Evolutionary conservation across 306 rosid species (phyloP).

Genomic region (Cicer judaicum): DNA sequence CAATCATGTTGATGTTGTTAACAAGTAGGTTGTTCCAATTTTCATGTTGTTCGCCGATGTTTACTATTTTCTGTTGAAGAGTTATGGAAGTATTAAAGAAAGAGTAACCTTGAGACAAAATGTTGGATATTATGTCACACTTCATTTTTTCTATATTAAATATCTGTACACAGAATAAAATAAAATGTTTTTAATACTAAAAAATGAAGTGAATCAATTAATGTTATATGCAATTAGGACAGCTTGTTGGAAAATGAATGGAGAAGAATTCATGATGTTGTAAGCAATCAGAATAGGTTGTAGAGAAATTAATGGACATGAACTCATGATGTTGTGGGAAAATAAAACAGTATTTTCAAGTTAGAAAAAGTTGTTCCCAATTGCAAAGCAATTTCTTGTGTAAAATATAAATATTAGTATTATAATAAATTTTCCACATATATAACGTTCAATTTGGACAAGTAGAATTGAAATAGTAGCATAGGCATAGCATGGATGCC

Average conservation of each 20-base stretch:
- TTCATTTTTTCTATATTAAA: neutral
- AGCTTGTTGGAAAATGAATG: neutral
- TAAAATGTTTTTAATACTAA: neutral
- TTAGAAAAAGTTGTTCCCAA: neutral
- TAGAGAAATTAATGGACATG: neutral
- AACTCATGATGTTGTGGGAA: neutral
- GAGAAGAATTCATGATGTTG: neutral
- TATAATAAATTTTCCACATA: too few relatives aligned
- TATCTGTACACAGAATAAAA: neutral
- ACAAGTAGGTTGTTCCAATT: too few relatives aligned
- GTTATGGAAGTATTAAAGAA: constrained; percentile 13
- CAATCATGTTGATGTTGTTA: too few relatives aligned
- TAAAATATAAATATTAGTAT: neutral
- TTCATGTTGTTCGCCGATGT: too few relatives aligned
- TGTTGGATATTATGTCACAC: neutral
- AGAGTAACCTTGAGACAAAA: neutral
- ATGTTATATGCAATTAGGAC: constrained; percentile 4
- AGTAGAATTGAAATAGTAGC: too few relatives aligned
- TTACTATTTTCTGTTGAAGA: neutral
- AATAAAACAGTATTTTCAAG: neutral
- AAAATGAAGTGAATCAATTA: neutral
- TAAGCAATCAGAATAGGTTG: neutral
- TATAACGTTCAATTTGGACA: too few relatives aligned
- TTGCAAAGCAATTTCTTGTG: neutral
- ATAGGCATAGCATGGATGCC: too few relatives aligned